phyloP scores from a whole-genome alignment of 2,329 filamentous ascomycete species.

The Sporothrix schenckii region DNA sequence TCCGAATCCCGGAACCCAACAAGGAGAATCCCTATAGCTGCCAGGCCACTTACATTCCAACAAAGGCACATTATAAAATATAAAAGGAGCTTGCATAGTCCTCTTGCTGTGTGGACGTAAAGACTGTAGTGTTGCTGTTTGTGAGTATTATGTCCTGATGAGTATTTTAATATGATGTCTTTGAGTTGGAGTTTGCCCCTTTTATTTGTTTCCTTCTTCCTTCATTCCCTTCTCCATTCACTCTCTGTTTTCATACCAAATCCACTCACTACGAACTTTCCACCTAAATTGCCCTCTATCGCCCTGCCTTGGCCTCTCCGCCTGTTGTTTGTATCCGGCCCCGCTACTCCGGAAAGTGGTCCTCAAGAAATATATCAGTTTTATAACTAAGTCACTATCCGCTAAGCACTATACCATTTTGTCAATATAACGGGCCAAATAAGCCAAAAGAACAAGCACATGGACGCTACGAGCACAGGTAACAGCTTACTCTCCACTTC shows the following conservation, averaged over 20 bases:
- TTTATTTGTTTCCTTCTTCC: too few relatives aligned
- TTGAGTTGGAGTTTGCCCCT: too few relatives aligned
- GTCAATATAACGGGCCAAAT: conserved; percentile 19
- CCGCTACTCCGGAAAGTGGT: conserved; percentile 11
- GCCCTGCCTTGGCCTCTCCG: background rate
- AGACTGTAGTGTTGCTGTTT: too few relatives aligned
- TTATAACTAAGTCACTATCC: conserved; percentile 1
- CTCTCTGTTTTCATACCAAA: too few relatives aligned
- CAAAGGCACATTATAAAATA: too few relatives aligned
- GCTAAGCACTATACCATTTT: conserved; percentile 8
- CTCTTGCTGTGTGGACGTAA: too few relatives aligned
- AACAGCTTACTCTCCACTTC: background rate
- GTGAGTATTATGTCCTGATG: too few relatives aligned
- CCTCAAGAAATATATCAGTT: background rate
- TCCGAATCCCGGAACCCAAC: background rate
- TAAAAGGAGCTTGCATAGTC: too few relatives aligned
- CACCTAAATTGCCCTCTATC: background rate
- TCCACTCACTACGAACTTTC: background rate
- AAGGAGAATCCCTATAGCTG: background rate
- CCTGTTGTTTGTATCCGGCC: background rate
- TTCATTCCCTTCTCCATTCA: too few relatives aligned
- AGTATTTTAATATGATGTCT: too few relatives aligned
- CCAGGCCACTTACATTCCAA: background rate
- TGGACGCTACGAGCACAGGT: background rate
- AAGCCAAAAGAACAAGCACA: background rate